Evolutionary conservation across 108 stramenopile species (phyloP), one percentile per base, ranked within the genome.

Genomic region (Skeletonema tropicum): DNA sequence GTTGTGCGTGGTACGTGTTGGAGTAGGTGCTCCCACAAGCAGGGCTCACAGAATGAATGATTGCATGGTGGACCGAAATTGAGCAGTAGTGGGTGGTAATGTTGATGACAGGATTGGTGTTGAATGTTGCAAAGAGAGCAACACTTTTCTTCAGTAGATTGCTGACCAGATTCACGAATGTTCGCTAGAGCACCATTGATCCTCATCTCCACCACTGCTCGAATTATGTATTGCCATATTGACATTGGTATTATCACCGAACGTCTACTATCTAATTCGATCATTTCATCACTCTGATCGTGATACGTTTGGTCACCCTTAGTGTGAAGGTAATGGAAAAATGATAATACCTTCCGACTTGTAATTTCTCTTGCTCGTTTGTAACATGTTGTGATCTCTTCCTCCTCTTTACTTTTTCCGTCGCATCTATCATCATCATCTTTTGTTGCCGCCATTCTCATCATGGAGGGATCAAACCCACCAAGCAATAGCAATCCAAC

Each of bases 1-100:
- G 71, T 63, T n/a, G 80, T 68, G 8, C 33, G 55, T n/a, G 89
- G 83, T 0, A 92, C 58, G 13, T 70, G 35, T 4, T 66, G 55
- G 26, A 94, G 64, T 10, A 89, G 29, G 77, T 88, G 77, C 21
- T 74, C 71, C 93, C 93, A 94, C 26, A 87, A 73, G 58, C 90
- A 92, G 6, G 68, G 41, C 69, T 94, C 91, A 46, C 90, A 91
- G 65, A 80, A 80, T 0, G 39, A 19, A 66, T 90, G 88, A 15
- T 76, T 30, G 66, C 86, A 89, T 3, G 76, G 83, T 13, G 74
- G 68, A 4, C 83, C 83, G 71, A 84, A 87, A 14, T 12, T 19
- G 7, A 87, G 49, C 15, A 23, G 15, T 45, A 45, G 42, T 15
- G 41, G n/a, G 10, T 30, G 41, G 38, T 2, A 41, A 6, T 33